phyloP scores from a whole-genome alignment of 148 eudicot species.

The Rhododendron kiyosumense region DNA sequence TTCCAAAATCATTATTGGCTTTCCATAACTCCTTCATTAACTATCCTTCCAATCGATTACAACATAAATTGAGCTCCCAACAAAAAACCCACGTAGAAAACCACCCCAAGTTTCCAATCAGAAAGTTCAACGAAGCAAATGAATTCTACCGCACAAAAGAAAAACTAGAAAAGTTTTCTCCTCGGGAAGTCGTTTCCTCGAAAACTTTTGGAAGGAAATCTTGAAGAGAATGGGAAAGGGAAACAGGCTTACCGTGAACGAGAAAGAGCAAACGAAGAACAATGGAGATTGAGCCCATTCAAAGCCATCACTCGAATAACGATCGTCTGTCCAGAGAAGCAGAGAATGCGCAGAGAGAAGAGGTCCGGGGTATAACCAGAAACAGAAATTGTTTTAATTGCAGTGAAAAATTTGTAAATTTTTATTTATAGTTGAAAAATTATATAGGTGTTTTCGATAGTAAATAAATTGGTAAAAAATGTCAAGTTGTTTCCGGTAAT shows the following conservation, averaged over 20 bases:
- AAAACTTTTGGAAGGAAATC: neutral
- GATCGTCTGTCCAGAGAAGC: too few species aligned
- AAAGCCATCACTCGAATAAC: neutral
- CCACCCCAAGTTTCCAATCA: neutral
- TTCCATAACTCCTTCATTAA: neutral
- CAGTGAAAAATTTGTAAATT: too few species aligned
- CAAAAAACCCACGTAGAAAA: neutral
- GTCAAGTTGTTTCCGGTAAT: too few species aligned
- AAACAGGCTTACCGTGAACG: constrained; percentile 1
- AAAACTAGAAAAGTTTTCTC: neutral
- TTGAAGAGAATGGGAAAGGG: neutral
- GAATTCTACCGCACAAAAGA: neutral
- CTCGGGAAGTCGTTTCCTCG: neutral
- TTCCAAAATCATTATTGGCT: neutral
- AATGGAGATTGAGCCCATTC: neutral
- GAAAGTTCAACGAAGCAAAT: neutral
- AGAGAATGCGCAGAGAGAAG: neutral
- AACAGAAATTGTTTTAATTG: neutral
- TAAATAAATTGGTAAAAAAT: too few species aligned
- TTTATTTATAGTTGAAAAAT: too few species aligned
- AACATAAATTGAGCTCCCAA: neutral
- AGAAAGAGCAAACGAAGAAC: neutral
- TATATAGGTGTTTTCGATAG: too few species aligned
- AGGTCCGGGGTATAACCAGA: too few species aligned
- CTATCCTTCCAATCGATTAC: neutral